A percentile compares a stretch with the other conserved stretches of the same genome.
Evolutionary conservation across 805 yeast genomes (phyloP).

Genomic region (Spathaspora gorwiae): DNA sequence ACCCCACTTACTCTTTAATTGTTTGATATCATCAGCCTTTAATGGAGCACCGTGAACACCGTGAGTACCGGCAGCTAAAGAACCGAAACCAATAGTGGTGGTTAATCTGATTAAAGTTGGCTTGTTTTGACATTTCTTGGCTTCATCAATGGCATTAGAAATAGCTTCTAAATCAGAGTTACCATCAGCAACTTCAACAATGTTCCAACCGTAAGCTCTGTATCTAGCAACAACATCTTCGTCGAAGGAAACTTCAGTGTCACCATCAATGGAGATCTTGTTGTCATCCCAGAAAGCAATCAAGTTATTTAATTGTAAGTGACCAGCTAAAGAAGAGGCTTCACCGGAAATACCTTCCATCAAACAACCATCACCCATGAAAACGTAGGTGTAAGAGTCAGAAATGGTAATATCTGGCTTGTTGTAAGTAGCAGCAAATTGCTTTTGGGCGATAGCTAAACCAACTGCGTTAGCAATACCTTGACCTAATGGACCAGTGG

Average conservation of each 20-base stretch:
- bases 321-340: constrained; percentile 94
- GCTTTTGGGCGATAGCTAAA: constrained; percentile 89
- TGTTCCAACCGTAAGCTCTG: constrained; percentile 94
- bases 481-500: constrained; percentile 99
- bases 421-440: constrained; percentile 89
- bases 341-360: constrained; percentile 97
- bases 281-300: constrained; percentile 96
- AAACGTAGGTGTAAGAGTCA: constrained; percentile 70
- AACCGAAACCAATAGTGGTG: constrained; percentile 95
- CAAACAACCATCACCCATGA: constrained; percentile 97
- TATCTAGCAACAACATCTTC: constrained; percentile 85
- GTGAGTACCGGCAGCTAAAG: constrained; percentile 78
- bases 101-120: constrained; percentile 86
- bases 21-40: constrained; percentile 86
- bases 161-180: constrained; percentile 73
- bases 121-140: constrained; percentile 71
- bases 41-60: constrained; percentile 95
- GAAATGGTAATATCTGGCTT: constrained; percentile 73
- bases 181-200: constrained; percentile 71
- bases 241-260: constrained; percentile 83
- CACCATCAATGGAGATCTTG: constrained; percentile 95
- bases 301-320: constrained; percentile 86
- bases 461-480: constrained; percentile 97
- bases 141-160: constrained; percentile 69
- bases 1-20: constrained; percentile 78